Percentiles rank a stretch among this genome's conserved stretches.
These are phyloP conservation scores for Diaporthe capsici DNA, from an alignment of 2,329 filamentous ascomycete species.

Conservation along the genomic window DNA sequence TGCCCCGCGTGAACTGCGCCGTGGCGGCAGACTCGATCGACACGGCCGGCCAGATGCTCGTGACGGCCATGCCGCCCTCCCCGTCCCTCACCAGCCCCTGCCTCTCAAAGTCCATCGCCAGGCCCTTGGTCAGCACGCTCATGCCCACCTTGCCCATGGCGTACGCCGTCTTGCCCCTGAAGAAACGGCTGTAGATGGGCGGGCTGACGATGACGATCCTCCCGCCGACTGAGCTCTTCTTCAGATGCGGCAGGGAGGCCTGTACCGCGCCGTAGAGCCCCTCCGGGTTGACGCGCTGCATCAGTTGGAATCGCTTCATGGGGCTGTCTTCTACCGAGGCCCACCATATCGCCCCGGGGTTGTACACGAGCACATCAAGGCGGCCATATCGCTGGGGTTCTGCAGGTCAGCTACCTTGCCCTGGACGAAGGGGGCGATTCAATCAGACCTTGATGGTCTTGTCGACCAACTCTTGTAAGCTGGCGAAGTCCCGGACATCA, in stretches of 20 bases:
- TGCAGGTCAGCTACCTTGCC: not conserved
- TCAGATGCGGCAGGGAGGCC: slow-evolving; percentile 77
- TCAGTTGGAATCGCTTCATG: slow-evolving; percentile 81
- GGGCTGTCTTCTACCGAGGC: slow-evolving; percentile 80
- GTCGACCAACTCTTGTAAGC: slow-evolving; percentile 72
- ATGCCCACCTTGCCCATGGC: slow-evolving; percentile 85
- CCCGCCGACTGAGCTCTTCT: slow-evolving; percentile 63
- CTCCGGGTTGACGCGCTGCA: slow-evolving; percentile 82
- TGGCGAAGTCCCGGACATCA: slow-evolving; percentile 76
- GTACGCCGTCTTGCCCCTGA: slow-evolving; percentile 88
- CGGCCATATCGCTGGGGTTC: slow-evolving; percentile 65
- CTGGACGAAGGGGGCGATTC: not conserved
- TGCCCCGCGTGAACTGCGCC: slow-evolving; percentile 60
- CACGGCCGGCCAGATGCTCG: slow-evolving; percentile 85
- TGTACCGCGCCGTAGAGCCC: slow-evolving; percentile 83
- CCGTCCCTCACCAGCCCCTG: slow-evolving; percentile 67
- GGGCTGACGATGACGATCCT: slow-evolving; percentile 85
- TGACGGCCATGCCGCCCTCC: slow-evolving; percentile 75
- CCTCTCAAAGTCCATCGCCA: slow-evolving; percentile 85
- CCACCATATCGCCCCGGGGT: slow-evolving; percentile 90
- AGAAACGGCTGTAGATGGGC: slow-evolving; percentile 88
- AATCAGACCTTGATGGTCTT: slow-evolving; percentile 63
- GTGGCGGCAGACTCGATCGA: slow-evolving; percentile 85
- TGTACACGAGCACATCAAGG: slow-evolving; percentile 85
- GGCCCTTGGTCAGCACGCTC: slow-evolving; percentile 84